These are phyloP conservation scores for Clavispora carvajalis DNA, from an alignment of 805 yeast genomes.

Conservation along the genomic window DNA sequence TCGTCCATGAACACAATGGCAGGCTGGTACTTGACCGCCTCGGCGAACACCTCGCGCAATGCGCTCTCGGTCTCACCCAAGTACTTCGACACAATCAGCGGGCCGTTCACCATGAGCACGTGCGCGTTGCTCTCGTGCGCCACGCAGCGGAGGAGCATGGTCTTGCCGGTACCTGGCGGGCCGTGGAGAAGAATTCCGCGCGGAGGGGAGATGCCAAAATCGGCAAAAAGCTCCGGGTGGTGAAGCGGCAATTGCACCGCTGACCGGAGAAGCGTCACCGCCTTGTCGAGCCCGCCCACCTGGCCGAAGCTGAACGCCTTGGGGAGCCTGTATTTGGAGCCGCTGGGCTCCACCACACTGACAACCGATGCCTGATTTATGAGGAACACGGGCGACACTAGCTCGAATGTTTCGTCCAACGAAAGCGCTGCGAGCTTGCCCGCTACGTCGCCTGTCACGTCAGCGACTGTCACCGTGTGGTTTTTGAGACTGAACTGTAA, in stretches of 20 bases:
- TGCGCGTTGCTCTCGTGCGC: conserved; percentile 80
- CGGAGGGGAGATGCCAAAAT: conserved; percentile 89
- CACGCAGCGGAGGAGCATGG: conserved; percentile 78
- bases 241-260: conserved; percentile 78
- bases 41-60: conserved; percentile 74
- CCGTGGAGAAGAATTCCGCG: conserved; percentile 92
- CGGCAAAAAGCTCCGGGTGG: conserved; percentile 67
- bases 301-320: conserved; percentile 41
- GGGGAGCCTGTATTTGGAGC: conserved; percentile 36
- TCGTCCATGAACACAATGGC: conserved; percentile 87
- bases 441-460: conserved; percentile 15
- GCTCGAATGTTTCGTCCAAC: conserved; percentile 9
- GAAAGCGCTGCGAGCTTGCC: conserved; percentile 10
- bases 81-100: conserved; percentile 87
- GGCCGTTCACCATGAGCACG: conserved; percentile 80
- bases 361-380: conserved; percentile 27
- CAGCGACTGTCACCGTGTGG: conserved; percentile 21
- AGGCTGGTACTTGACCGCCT: conserved; percentile 84
- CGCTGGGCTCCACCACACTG: conserved; percentile 3
- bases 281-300: conserved; percentile 75
- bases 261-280: conserved; percentile 55
- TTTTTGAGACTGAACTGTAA: conserved; percentile 23
- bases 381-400: conserved; percentile 45
- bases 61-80: conserved; percentile 91
- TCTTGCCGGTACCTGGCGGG: conserved; percentile 96